Conservation (phyloP, 2,329 filamentous ascomycete genomes). For the Ceratocystis alfenasii region DNA sequence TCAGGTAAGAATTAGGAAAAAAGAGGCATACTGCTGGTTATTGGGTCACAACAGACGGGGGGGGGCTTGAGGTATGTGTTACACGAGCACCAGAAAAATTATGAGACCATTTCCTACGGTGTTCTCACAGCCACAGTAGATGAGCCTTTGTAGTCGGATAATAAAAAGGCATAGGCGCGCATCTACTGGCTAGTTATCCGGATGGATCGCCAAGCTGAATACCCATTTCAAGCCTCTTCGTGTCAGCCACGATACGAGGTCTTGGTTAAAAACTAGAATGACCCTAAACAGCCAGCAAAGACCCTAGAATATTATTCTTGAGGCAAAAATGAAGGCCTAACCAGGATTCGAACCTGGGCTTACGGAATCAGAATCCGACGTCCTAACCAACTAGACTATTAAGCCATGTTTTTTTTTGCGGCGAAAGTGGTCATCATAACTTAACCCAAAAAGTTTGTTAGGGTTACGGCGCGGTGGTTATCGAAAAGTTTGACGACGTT, state of each 20-base stretch:
- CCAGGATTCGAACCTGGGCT: constrained; percentile 22
- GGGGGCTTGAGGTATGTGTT: neutral
- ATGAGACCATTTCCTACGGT: neutral
- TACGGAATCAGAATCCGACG: constrained; percentile 22
- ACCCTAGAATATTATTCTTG: no score
- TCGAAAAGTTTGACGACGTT: no score
- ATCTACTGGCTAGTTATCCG: neutral
- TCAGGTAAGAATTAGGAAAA: neutral
- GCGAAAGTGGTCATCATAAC: neutral
- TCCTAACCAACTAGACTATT: constrained; percentile 23
- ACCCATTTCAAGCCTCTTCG: neutral
- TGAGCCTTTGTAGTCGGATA: neutral
- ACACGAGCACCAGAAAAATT: neutral
- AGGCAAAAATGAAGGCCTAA: constrained; percentile 13
- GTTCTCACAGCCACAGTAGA: neutral
- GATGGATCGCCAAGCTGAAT: neutral
- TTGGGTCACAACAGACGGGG: constrained; percentile 2
- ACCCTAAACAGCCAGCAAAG: neutral
- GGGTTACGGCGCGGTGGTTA: neutral
- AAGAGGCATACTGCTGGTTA: constrained; percentile 9
- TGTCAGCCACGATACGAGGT: constrained; percentile 1
- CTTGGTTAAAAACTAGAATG: neutral
- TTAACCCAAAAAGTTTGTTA: neutral
- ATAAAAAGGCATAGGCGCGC: neutral
- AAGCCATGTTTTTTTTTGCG: neutral